These are phyloP conservation scores for Magnusiomyces paraingens DNA, from an alignment of 1,139 yeast species.

Conservation along the genomic window DNA sequence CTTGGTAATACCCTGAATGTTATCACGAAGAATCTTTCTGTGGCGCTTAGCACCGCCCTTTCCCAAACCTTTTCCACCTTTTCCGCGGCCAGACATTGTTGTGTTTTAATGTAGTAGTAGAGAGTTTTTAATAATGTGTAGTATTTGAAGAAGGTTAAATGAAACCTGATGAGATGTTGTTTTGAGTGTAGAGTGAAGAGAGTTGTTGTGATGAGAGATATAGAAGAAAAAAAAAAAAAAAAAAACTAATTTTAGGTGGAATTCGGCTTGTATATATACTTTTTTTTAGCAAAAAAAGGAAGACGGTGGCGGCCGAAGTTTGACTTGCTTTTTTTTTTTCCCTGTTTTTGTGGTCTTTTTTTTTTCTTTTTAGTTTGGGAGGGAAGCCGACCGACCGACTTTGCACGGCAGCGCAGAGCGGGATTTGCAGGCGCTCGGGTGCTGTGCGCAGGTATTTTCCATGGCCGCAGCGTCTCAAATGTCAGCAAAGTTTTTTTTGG, in stretches of 20 bases:
- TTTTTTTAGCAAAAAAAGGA: not conserved
- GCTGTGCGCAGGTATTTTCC: too few species aligned
- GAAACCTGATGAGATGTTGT: not conserved
- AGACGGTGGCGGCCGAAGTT: slow-evolving; percentile 1
- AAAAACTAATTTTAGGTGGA: slow-evolving; percentile 7
- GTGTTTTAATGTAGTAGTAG: slow-evolving; percentile 15
- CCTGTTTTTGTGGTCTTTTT: not conserved
- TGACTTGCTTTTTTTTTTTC: slow-evolving; percentile 6
- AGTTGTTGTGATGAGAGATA: slow-evolving; percentile 9
- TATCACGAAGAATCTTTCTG: slow-evolving; percentile 98
- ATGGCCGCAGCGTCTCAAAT: too few species aligned
- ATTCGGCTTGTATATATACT: slow-evolving; percentile 5
- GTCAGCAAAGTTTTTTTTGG: too few species aligned
- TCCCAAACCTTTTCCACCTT: slow-evolving; percentile 99
- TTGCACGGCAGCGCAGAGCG: too few species aligned
- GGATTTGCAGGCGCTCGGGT: too few species aligned
- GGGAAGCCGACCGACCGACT: too few species aligned
- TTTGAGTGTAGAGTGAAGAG: not conserved
- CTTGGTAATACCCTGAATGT: slow-evolving; percentile 99
- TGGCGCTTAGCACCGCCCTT: slow-evolving; percentile 99
- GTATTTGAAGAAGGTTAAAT: too few species aligned
- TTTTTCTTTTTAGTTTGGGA: too few species aligned
- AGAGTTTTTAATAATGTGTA: not conserved
- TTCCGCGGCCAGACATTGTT: slow-evolving; percentile 98
- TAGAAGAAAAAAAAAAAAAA: not conserved